Evolutionary conservation across 345 rosid species (phyloP).

Genomic region (Camelina neglecta): DNA sequence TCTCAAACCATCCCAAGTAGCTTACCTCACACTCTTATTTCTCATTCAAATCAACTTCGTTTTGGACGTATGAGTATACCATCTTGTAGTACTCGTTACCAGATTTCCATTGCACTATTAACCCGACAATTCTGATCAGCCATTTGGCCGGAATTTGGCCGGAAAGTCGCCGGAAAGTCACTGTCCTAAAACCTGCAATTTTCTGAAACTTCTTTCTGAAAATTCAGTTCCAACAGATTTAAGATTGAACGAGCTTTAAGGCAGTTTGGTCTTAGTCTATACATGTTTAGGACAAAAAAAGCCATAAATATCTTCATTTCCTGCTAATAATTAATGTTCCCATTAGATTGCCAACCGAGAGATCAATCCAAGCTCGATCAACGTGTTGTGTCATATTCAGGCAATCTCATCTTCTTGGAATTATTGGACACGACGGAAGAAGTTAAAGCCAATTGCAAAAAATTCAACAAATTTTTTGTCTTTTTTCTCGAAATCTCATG

Average conservation of each 20-base stretch:
- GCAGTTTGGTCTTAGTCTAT: conserved; percentile 23
- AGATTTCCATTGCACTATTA: too few relatives aligned
- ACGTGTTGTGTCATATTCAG: neutral
- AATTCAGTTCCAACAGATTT: too few relatives aligned
- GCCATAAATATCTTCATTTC: conserved; percentile 10
- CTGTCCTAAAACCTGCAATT: too few relatives aligned
- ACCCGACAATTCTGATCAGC: too few relatives aligned
- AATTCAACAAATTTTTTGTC: conserved; percentile 1
- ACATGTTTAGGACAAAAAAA: conserved; percentile 19
- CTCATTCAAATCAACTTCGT: too few relatives aligned
- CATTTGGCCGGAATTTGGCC: too few relatives aligned
- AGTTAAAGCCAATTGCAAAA: neutral
- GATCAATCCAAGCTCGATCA: neutral
- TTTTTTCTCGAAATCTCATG: neutral
- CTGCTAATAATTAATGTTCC: neutral
- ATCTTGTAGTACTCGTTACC: too few relatives aligned
- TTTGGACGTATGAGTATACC: too few relatives aligned
- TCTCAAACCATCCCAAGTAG: too few relatives aligned
- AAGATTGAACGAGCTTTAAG: neutral
- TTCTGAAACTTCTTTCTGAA: too few relatives aligned
- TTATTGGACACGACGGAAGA: neutral
- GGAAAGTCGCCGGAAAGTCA: too few relatives aligned
- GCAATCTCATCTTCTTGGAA: neutral
- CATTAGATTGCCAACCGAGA: neutral
- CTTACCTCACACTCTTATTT: too few relatives aligned